These are phyloP conservation scores for Magnolia sinica DNA, from an alignment of 164 flowering plant genomes.

Conservation along the genomic window DNA sequence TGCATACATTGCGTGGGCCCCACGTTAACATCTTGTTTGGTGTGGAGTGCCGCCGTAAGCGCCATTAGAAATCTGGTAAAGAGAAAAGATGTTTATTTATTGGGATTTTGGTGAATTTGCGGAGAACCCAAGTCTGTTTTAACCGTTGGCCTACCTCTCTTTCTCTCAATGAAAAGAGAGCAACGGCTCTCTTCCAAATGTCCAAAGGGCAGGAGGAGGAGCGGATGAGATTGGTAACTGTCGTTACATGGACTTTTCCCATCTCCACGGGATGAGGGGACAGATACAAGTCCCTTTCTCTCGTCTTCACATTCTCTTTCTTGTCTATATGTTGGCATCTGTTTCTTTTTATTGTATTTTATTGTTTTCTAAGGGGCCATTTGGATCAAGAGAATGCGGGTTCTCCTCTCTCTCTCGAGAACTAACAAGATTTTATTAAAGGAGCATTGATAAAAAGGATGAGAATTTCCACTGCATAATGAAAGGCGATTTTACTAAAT, in stretches of 20 bases:
- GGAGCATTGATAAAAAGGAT: neutral
- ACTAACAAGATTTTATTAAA: too few species aligned
- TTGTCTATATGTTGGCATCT: neutral
- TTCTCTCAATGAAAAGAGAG: neutral
- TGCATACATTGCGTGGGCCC: too few species aligned
- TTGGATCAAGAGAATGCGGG: neutral
- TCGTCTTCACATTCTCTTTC: slow-evolving; percentile 3
- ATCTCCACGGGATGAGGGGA: neutral
- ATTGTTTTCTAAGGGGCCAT: neutral
- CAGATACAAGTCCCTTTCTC: slow-evolving; percentile 8
- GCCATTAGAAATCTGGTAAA: neutral
- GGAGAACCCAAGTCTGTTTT: slow-evolving; percentile 5
- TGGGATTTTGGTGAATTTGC: neutral
- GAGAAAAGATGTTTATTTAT: neutral
- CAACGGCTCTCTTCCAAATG: slow-evolving; percentile 7
- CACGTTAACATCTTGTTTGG: too few species aligned
- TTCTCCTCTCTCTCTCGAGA: too few species aligned
- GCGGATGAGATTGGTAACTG: slow-evolving; percentile 5
- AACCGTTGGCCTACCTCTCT: slow-evolving; percentile 18
- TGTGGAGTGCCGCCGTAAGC: too few species aligned
- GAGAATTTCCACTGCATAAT: neutral
- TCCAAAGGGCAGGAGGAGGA: neutral
- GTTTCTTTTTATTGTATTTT: neutral
- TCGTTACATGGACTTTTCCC: neutral
- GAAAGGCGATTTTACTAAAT: too few species aligned